Conservation (phyloP, 257 asterid species). For the Solanum pennellii region DNA sequence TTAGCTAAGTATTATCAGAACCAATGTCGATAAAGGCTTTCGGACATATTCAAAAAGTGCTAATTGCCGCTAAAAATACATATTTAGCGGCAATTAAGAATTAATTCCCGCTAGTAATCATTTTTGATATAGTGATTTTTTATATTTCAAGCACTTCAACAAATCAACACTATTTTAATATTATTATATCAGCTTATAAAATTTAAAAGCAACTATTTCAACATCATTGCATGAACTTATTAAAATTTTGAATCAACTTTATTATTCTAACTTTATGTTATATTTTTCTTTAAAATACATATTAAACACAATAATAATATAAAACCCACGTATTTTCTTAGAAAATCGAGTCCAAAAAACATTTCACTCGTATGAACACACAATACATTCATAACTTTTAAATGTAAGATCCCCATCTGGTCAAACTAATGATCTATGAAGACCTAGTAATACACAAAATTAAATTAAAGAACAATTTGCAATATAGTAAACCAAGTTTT, state of each 20-base stretch:
- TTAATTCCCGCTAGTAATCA: too few relatives aligned
- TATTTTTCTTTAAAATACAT: background rate
- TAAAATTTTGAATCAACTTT: too few relatives aligned
- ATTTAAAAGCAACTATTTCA: background rate
- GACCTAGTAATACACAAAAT: background rate
- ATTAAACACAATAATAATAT: background rate
- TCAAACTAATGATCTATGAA: background rate
- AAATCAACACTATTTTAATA: too few relatives aligned
- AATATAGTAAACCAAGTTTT: background rate
- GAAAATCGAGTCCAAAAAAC: background rate
- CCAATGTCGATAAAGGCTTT: accelerated
- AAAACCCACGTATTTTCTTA: background rate
- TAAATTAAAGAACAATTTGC: background rate
- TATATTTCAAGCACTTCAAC: background rate
- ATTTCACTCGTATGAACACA: background rate
- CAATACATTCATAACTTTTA: background rate
- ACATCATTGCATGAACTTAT: background rate
- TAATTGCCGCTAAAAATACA: too few relatives aligned
- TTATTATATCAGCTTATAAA: too few relatives aligned
- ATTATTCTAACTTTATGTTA: too few relatives aligned
- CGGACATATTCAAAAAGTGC: too few relatives aligned
- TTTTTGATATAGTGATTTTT: too few relatives aligned
- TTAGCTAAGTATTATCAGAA: too few relatives aligned
- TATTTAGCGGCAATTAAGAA: too few relatives aligned
- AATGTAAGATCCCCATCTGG: background rate